Percentiles rank a stretch among this genome's conserved stretches.
Conservation (phyloP, 345 rosid genomes). For the Eucalyptus pumila region DNA sequence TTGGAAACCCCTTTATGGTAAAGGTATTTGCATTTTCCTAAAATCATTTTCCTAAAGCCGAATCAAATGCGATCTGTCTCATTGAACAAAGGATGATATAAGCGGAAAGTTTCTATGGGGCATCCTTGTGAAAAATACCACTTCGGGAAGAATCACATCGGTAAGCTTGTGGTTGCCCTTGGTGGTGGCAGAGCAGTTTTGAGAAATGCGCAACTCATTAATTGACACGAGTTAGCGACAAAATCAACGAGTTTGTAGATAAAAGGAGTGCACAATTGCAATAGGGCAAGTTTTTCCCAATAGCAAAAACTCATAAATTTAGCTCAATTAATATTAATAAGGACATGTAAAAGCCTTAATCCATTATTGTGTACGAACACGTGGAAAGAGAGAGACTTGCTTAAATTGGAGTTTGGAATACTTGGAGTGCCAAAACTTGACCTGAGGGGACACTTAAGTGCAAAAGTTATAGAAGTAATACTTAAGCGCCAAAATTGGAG, state of each 20-base stretch:
- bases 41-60: no score
- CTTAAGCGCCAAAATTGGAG: no score
- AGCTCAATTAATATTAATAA: not conserved
- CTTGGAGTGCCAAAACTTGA: no score
- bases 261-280: not conserved
- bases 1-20: no score
- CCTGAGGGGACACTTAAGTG: no score
- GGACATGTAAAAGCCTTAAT: not conserved
- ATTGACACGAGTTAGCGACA: not conserved
- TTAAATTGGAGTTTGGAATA: not conserved
- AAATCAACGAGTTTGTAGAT: not conserved
- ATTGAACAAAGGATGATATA: no score
- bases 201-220: not conserved
- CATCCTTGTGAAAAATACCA: conserved; percentile 4
- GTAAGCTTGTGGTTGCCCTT: conserved; percentile 37
- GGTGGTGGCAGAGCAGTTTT: conserved; percentile 53
- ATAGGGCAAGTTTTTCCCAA: not conserved
- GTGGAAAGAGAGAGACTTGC: not conserved
- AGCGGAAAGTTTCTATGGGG: no score
- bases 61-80: no score
- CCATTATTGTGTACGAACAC: not conserved
- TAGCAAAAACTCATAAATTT: not conserved
- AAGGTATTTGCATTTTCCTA: no score
- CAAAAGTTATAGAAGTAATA: no score
- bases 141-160: conserved; percentile 36